These are phyloP conservation scores for Allomyces javanicus DNA, from an alignment of 192 early-diverging fungal genomes.

Conservation along the genomic window DNA sequence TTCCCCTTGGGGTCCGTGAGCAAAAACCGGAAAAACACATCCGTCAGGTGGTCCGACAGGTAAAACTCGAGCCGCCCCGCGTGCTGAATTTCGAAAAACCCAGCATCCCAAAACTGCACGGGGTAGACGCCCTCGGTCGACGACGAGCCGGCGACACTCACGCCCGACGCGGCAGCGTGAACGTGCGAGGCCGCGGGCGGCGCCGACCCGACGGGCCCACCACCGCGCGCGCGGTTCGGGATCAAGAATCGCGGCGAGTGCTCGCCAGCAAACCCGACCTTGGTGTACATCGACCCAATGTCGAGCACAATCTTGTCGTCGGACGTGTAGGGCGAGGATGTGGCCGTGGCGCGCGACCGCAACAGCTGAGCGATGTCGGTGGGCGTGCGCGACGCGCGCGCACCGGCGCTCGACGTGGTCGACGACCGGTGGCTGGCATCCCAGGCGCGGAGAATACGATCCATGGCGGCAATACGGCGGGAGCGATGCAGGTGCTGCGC, in stretches of 20 bases:
- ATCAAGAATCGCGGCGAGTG: slow-evolving; percentile 11
- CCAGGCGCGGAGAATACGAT: no score
- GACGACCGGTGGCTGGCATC: no score
- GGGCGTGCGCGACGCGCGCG: no score
- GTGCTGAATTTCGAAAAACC: neutral
- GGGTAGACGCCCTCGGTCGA: neutral
- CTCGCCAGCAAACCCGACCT: slow-evolving; percentile 23
- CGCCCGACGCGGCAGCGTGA: no score
- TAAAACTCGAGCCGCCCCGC: neutral
- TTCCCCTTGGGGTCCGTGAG: slow-evolving; percentile 64
- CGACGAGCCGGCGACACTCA: neutral
- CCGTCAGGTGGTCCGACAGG: neutral
- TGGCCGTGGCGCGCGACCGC: no score
- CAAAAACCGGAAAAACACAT: slow-evolving; percentile 26
- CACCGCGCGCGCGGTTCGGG: neutral
- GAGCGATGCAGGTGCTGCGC: no score
- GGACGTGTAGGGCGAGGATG: neutral
- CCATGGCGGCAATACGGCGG: no score
- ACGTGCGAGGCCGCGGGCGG: no score
- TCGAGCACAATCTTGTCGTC: slow-evolving; percentile 25
- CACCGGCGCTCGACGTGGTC: no score
- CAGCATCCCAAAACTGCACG: neutral
- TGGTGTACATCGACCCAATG: slow-evolving; percentile 19
- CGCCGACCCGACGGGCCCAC: no score
- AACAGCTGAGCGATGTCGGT: no score